These are phyloP conservation scores for Trichoderma cornu-damae DNA, from an alignment of 2,329 filamentous ascomycete species.

Conservation along the genomic window DNA sequence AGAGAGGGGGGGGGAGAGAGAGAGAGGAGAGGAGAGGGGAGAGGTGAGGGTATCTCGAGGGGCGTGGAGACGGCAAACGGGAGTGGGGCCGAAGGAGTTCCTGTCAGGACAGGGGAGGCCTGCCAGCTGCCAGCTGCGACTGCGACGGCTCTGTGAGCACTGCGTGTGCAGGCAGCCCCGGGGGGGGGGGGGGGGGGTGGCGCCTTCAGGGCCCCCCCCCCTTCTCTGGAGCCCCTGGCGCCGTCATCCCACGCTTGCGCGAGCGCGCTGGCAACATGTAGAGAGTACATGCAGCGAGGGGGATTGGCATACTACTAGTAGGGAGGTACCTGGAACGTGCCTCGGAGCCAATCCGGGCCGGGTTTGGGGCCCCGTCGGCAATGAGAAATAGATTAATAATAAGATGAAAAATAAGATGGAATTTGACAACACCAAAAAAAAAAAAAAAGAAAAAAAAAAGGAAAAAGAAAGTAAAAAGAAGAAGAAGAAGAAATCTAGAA, in stretches of 20 bases:
- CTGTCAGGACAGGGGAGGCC: neutral
- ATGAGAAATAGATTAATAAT: constrained; percentile 9
- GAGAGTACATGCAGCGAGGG: too few relatives aligned
- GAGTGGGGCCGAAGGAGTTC: constrained; percentile 10
- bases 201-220: neutral
- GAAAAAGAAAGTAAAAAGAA: too few relatives aligned
- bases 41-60: constrained; percentile 5
- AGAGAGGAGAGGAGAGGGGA: neutral
- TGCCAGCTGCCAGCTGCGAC: neutral
- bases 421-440: too few relatives aligned
- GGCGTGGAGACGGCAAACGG: neutral
- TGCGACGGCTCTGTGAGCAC: too few relatives aligned
- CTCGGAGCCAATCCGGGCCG: too few relatives aligned
- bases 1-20: neutral
- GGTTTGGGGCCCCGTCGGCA: neutral
- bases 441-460: too few relatives aligned
- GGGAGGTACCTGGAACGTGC: too few relatives aligned
- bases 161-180: too few relatives aligned
- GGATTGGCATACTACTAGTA: too few relatives aligned
- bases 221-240: constrained; percentile 4
- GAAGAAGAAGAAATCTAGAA: too few relatives aligned
- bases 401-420: neutral
- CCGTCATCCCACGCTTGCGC: neutral
- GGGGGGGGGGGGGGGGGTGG: too few relatives aligned
- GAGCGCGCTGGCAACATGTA: too few relatives aligned